Base-by-base conservation (phyloP, 2,329 filamentous ascomycete genomes). In the Phaeosphaeriaceae sp. region DNA sequence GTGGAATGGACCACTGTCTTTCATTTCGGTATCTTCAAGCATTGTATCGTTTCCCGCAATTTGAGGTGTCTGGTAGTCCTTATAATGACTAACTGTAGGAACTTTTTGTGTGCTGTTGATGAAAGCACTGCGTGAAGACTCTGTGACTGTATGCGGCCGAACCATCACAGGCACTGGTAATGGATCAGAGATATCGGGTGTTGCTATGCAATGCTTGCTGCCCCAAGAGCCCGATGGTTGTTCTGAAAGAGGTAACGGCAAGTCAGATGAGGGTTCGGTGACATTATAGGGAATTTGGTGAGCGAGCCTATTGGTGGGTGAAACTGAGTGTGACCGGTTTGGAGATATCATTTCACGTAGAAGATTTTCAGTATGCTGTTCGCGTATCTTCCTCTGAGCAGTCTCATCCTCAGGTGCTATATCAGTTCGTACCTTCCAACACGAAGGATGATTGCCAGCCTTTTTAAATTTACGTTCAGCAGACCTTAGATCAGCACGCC, bases 401-500 rank as follows among this genome's bases (percentile, higher is more conserved):
- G 51, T 46, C 23, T 74, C 68, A 21, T 75, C 72, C 8, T 67
- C 60, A 13, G 53, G 57, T 8, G 60, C 45, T 15, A 48, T 21
- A 30, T 64, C 51, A 13, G 52, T 44, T 28, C 58, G 53, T 21
- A 70, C 50, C 36, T 56, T 67, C 60, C 63, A 71, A 33, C 56
- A 60, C 1, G 67, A 63, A 4, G 64, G 63, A 30, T 65, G 63
- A 21, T 54, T 53, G 8, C 66, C 57, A 17, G 63, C 56, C 33
- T 71, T 71, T 18, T 54, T 66, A 16, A 67, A 73, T 71, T 81
- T 74, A 48, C 74, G 72, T 54, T 86, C 83, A 11, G 83, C 87
- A 47, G 81, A 79, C 58, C 80, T 80, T 21, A 97, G 78, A 61
- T 96, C 92, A 29, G 74, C 66, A 48, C 76, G 80, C 94, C 94